A percentile compares a stretch with the other conserved stretches of the same genome.
Evolutionary conservation across 768 basidiomycete genomes (phyloP).

Genomic region (Podaxis sp.): DNA sequence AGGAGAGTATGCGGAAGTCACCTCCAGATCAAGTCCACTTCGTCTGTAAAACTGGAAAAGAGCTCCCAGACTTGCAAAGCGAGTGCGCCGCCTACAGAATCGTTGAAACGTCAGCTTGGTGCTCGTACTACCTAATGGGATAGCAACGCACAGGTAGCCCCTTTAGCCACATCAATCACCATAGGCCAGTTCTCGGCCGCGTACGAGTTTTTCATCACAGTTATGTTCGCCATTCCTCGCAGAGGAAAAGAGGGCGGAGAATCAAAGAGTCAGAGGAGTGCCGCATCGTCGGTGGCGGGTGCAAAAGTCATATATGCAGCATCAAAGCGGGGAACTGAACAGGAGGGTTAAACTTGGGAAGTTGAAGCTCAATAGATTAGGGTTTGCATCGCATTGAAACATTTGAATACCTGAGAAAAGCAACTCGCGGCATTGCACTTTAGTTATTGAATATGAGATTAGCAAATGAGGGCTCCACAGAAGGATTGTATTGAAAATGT

Average conservation of each 20-base stretch:
- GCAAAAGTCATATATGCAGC: neutral
- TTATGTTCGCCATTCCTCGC: neutral
- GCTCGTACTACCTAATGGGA: neutral
- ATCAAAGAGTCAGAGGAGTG: neutral
- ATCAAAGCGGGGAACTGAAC: neutral
- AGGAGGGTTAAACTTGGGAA: neutral
- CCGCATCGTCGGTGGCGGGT: neutral
- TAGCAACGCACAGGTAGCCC: neutral
- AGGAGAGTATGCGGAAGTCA: neutral
- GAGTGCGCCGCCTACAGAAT: conserved; percentile 20
- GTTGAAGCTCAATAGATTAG: neutral
- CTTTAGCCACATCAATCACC: neutral
- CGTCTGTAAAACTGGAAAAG: conserved; percentile 18
- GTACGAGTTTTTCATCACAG: neutral
- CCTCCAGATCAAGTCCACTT: conserved; percentile 25
- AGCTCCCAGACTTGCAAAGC: conserved; percentile 23
- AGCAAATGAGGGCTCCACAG: too few species aligned
- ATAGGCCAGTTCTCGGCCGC: neutral
- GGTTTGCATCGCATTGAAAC: neutral
- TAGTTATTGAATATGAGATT: too few species aligned
- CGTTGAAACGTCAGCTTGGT: neutral
- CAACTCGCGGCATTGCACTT: too few species aligned
- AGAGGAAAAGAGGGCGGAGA: neutral
- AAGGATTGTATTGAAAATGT: too few species aligned
- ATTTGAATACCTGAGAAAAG: too few species aligned